Percentiles rank a stretch among this genome's conserved stretches.
These are phyloP conservation scores for Ogataea pignaliae DNA, from an alignment of 805 yeast genomes.

Conservation along the genomic window DNA sequence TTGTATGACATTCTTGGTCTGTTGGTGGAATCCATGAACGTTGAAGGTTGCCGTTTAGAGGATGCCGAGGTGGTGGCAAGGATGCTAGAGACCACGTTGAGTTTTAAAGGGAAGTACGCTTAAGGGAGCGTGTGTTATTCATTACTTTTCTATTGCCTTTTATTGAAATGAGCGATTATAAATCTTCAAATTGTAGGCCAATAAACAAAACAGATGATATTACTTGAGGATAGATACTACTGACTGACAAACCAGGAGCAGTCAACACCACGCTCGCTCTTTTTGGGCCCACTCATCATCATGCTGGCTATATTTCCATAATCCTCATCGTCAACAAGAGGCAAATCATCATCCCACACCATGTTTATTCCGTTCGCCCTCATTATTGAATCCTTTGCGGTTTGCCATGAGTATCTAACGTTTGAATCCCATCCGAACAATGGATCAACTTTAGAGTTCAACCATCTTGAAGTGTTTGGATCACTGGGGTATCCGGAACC, in stretches of 20 bases:
- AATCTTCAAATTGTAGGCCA: not conserved
- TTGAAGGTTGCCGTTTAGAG: not conserved
- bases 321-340: slow-evolving; percentile 28
- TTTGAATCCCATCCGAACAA: slow-evolving; percentile 82
- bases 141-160: not conserved
- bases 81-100: not conserved
- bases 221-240: too few relatives aligned
- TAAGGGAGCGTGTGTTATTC: too few relatives aligned
- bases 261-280: slow-evolving; percentile 4
- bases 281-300: slow-evolving; percentile 3
- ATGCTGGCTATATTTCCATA: slow-evolving; percentile 20
- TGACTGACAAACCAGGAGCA: slow-evolving; percentile 18
- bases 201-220: not conserved
- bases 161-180: not conserved
- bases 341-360: slow-evolving; percentile 54
- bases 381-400: slow-evolving; percentile 69
- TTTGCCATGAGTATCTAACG: slow-evolving; percentile 90
- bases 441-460: slow-evolving; percentile 55
- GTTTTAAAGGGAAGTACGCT: not conserved
- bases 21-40: slow-evolving; percentile 9
- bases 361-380: slow-evolving; percentile 49
- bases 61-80: slow-evolving; percentile 8
- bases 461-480: slow-evolving; percentile 80
- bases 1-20: slow-evolving; percentile 13
- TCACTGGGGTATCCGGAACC: slow-evolving; percentile 97